Conservation (phyloP, 306 rosid genomes). For the Gynostemma pentaphyllum region DNA sequence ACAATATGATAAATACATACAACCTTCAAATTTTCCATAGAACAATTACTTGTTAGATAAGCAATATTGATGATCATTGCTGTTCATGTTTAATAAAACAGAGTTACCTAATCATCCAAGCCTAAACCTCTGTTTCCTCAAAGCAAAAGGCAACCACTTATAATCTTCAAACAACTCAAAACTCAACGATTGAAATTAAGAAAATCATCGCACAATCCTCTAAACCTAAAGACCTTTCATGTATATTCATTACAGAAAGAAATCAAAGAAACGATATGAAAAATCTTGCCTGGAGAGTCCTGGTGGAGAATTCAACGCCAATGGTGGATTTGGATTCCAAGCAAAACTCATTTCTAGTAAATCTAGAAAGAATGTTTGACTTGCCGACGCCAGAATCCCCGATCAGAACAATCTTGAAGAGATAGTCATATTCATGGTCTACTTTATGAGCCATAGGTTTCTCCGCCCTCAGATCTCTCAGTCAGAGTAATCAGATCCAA, state of each 20-base stretch:
- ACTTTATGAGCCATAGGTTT: constrained; percentile 77
- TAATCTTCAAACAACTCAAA: neutral
- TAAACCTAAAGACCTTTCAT: neutral
- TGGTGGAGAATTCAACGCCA: constrained; percentile 95
- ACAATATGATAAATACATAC: too few species aligned
- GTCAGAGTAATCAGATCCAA: constrained; percentile 32
- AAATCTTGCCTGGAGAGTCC: constrained; percentile 73
- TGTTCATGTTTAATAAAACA: neutral
- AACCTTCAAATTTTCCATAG: too few species aligned
- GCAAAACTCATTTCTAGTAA: constrained; percentile 93
- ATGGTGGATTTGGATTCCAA: constrained; percentile 95
- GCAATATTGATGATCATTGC: too few species aligned
- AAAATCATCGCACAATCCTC: neutral
- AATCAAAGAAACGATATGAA: neutral
- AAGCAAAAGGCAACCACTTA: neutral
- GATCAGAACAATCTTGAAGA: constrained; percentile 95
- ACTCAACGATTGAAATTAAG: neutral
- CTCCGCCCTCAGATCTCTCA: constrained; percentile 23
- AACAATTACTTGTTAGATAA: constrained; percentile 2
- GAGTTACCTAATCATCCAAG: neutral
- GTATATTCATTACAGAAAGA: neutral
- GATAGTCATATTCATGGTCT: constrained; percentile 91
- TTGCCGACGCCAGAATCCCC: constrained; percentile 98
- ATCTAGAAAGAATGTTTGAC: constrained; percentile 95
- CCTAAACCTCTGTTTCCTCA: neutral